Evolutionary conservation across 2,329 filamentous ascomycete genomes (phyloP).

Genomic region (Penicillium freii): DNA sequence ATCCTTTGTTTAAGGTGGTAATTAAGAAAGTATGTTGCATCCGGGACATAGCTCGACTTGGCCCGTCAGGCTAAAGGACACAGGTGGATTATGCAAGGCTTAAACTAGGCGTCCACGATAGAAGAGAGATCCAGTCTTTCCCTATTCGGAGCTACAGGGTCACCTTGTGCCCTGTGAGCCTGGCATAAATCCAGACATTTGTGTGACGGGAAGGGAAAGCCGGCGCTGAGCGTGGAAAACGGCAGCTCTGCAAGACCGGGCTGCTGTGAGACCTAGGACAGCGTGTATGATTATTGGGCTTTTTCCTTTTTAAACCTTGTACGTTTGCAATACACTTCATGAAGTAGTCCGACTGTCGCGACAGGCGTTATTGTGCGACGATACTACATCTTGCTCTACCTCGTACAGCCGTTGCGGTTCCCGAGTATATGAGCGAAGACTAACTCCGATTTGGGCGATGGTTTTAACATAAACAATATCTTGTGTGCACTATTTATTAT

Average conservation of each 20-base stretch:
- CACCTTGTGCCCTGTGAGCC: slow-evolving; percentile 9
- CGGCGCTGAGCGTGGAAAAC: slow-evolving; percentile 19
- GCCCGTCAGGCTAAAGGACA: neutral
- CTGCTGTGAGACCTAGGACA: slow-evolving; percentile 19
- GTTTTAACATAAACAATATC: neutral
- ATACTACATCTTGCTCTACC: slow-evolving; percentile 15
- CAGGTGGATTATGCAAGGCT: slow-evolving; percentile 1
- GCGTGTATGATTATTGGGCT: slow-evolving; percentile 2
- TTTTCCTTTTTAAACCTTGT: slow-evolving; percentile 13
- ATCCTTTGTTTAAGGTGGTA: neutral
- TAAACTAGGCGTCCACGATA: neutral
- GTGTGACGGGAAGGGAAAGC: slow-evolving; percentile 15
- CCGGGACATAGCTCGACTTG: slow-evolving; percentile 1
- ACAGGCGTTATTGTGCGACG: slow-evolving; percentile 14
- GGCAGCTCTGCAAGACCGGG: slow-evolving; percentile 16
- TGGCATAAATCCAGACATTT: slow-evolving; percentile 8
- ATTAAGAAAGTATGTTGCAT: slow-evolving; percentile 10
- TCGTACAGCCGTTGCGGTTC: slow-evolving; percentile 18
- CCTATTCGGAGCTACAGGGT: slow-evolving; percentile 12
- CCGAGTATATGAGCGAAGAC: slow-evolving; percentile 10
- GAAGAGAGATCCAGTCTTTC: neutral
- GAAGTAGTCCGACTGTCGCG: neutral
- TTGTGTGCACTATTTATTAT: slow-evolving; percentile 13
- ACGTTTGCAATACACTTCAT: slow-evolving; percentile 7
- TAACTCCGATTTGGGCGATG: neutral